Percentiles rank a stretch among this genome's conserved stretches.
Conservation (phyloP, 805 yeast species). For the Candida pseudofarinosa region DNA sequence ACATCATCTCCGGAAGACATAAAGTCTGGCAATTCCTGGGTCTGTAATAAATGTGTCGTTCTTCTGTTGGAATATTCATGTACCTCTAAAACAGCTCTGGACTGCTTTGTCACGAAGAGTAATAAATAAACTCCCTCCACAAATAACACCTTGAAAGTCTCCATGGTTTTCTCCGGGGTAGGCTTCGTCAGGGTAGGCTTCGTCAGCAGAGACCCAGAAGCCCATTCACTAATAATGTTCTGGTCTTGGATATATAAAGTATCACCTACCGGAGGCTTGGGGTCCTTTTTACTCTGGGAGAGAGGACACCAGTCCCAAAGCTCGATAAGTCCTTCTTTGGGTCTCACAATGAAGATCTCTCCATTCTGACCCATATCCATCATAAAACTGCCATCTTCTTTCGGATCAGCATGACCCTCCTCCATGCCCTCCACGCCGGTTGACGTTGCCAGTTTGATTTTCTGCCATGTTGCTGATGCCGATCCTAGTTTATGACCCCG, state of each 20-base stretch:
- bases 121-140: background rate
- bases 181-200: no score
- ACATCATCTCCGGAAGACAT: conserved; percentile 1
- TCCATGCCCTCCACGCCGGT: conserved; percentile 4
- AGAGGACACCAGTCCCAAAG: conserved; percentile 32
- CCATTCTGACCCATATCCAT: conserved; percentile 30
- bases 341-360: conserved; percentile 26
- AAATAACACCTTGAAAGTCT: conserved; percentile 1
- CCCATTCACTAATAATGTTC: conserved; percentile 1
- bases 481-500: conserved; percentile 37
- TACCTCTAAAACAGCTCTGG: background rate
- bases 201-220: background rate
- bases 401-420: conserved; percentile 1
- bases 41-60: background rate
- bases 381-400: background rate
- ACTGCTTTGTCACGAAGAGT: background rate
- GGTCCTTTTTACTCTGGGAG: conserved; percentile 3
- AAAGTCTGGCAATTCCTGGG: background rate
- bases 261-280: conserved; percentile 19
- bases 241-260: conserved; percentile 20
- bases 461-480: conserved; percentile 40
- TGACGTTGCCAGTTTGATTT: conserved; percentile 32
- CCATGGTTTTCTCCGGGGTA: conserved; percentile 4
- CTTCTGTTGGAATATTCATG: background rate
- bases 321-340: conserved; percentile 16